phyloP scores from a whole-genome alignment of 1,284 basidiomycete genomes.

The Volvariella volvacea region DNA sequence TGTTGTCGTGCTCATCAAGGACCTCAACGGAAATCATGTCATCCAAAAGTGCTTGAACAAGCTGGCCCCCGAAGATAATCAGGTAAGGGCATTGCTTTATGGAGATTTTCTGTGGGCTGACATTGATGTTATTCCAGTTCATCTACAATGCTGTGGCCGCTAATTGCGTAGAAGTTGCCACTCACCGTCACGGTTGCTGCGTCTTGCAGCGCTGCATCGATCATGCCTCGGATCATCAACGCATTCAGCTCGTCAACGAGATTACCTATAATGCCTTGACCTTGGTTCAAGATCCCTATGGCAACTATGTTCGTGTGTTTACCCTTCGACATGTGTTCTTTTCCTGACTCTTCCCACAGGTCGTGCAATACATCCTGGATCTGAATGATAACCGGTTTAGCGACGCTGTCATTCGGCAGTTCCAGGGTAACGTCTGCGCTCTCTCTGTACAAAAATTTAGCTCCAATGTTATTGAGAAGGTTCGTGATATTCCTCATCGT shows the following conservation, averaged over 20 bases:
- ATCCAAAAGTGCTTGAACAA: slow-evolving; percentile 99
- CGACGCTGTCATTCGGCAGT: slow-evolving; percentile 96
- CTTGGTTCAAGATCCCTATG: slow-evolving; percentile 97
- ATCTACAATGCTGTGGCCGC: slow-evolving; percentile 99
- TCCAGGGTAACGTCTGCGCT: slow-evolving; percentile 95
- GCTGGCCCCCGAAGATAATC: slow-evolving; percentile 95
- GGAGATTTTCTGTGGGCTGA: slow-evolving; percentile 4
- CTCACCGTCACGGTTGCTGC: slow-evolving; percentile 98
- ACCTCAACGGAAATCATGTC: slow-evolving; percentile 99
- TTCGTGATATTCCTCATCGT: slow-evolving; percentile 20
- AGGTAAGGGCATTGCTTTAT: slow-evolving; percentile 40
- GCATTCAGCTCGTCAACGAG: slow-evolving; percentile 96
- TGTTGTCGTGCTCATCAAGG: slow-evolving; percentile 99
- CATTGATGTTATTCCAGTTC: slow-evolving; percentile 51
- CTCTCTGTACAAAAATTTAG: slow-evolving; percentile 99
- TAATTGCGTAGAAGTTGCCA: slow-evolving; percentile 98
- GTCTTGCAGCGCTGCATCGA: slow-evolving; percentile 98
- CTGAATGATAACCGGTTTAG: slow-evolving; percentile 98
- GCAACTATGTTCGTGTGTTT: slow-evolving; percentile 75
- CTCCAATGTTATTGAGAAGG: slow-evolving; percentile 92
- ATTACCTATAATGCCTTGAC: slow-evolving; percentile 98
- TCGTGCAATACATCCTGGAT: slow-evolving; percentile 96
- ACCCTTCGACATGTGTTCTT: slow-evolving; percentile 1
- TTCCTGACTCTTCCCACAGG: slow-evolving; percentile 34
- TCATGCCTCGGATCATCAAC: slow-evolving; percentile 93